Evolutionary conservation across 75 land plant genomes (phyloP), one percentile per base, ranked within the genome.

Genomic region (Pseudotsuga menziesii): DNA sequence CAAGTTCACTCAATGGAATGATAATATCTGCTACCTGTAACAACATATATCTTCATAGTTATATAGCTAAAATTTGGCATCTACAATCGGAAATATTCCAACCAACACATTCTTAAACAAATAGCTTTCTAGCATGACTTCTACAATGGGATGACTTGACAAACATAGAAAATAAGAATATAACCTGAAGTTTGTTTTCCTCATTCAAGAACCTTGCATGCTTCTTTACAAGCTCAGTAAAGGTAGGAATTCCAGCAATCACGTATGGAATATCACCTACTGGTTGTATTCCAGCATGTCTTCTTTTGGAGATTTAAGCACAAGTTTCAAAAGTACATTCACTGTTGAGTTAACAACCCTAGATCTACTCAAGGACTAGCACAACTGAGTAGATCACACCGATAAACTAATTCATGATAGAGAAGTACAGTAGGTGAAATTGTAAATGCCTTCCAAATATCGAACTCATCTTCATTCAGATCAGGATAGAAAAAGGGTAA

Each of bases 1-100:
- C 93, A 44, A 96, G 79, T 73, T 96, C 97, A 75, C 99, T 84
- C 70, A 96, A 56, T 6, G 99, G 94, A 78, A 86, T 67, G 73
- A 93, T 78, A 69, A 96, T 85, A 82, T 96, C 97, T 61, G 86
- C 81, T 25, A 96, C 99, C 99, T 96, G 79, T n/a, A 83, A 41
- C 63, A 80, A 23, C n/a, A n/a, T n/a, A n/a, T n/a, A n/a, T n/a
- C n/a, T n/a, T 22, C 35, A 6, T 6, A 9, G 2, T 59, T 59
- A 22, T n/a, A n/a, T 25, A 4, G 6, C 1, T 7, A 59, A n/a
- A 48, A 9, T 9, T 2, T 48, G 11, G 1, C 12, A 48, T 8
- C 9, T 12, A 48, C 54, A 48, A 9, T 9, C 11, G 54, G 12
- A 59, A 7, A 22, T 22, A 59, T 59, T 22, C 22, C 22, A 1